phyloP scores from a whole-genome alignment of 1,139 yeast genomes.

The Taiozyma sp. region DNA sequence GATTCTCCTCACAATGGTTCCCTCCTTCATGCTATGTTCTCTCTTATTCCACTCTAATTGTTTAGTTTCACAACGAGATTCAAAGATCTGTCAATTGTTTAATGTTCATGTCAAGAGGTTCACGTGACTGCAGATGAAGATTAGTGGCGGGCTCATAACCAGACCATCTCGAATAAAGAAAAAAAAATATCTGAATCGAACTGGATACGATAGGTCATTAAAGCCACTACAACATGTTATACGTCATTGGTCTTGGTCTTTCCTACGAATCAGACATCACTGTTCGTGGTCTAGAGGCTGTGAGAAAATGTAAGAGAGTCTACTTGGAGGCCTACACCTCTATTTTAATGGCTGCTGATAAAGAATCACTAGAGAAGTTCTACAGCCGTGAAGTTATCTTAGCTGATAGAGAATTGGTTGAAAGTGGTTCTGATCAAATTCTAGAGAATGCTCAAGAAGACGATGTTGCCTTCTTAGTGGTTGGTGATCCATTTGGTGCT shows the following conservation, averaged over 20 bases:
- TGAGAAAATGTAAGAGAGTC: constrained; percentile 78
- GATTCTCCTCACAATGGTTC: neutral
- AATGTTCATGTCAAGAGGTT: neutral
- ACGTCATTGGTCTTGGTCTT: constrained; percentile 86
- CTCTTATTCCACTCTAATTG: neutral
- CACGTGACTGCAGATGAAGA: neutral
- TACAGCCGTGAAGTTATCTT: constrained; percentile 82
- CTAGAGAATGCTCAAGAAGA: constrained; percentile 71
- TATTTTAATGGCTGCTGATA: constrained; percentile 88
- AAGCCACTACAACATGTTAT: constrained; percentile 52
- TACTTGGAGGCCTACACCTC: constrained; percentile 95
- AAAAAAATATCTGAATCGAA: neutral
- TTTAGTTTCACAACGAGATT: neutral
- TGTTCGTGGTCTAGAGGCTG: constrained; percentile 86
- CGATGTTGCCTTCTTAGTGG: constrained; percentile 90
- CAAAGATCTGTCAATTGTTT: neutral
- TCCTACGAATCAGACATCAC: constrained; percentile 90
- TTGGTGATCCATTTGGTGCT: constrained; percentile 98
- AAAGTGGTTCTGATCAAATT: constrained; percentile 80
- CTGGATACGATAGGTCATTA: neutral
- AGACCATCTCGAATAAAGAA: neutral
- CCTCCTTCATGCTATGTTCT: neutral
- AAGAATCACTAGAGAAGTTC: constrained; percentile 61
- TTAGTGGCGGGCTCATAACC: too few species aligned
- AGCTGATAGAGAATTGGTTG: constrained; percentile 95